These are phyloP conservation scores for Lippia alba DNA, from an alignment of 305 asterid species.

Conservation along the genomic window DNA sequence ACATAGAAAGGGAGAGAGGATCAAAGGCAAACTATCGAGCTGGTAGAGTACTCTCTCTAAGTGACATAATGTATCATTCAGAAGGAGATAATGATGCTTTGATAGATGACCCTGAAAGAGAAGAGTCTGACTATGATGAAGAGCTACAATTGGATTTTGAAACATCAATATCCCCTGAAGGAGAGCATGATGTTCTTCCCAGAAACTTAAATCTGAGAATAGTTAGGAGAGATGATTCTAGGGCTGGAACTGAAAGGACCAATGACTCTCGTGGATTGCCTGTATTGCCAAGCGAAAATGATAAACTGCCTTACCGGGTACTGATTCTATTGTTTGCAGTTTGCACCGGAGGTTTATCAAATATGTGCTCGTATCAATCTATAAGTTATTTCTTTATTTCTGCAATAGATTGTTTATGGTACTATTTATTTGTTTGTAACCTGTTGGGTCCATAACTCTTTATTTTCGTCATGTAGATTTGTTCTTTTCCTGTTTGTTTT, in stretches of 20 bases:
- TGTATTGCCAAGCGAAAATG: conserved; percentile 54
- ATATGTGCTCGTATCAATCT: conserved; percentile 2
- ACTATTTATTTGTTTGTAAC: background rate
- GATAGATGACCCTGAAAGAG: conserved; percentile 73
- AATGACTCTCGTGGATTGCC: conserved; percentile 55
- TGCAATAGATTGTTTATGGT: background rate
- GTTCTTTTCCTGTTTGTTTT: conserved; percentile 5
- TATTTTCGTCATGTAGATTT: background rate
- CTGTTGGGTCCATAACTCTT: background rate
- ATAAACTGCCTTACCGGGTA: conserved; percentile 71
- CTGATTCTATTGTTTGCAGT: conserved; percentile 32
- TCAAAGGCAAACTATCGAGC: conserved; percentile 57
- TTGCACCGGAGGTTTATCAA: conserved; percentile 9
- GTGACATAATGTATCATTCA: conserved; percentile 84
- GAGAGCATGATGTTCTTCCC: conserved; percentile 59
- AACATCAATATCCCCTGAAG: conserved; percentile 70
- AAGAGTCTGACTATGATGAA: conserved; percentile 90
- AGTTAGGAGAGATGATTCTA: conserved; percentile 67
- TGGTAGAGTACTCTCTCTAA: conserved; percentile 71
- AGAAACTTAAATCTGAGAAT: conserved; percentile 76
- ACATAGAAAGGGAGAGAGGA: conserved; percentile 56
- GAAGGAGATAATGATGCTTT: conserved; percentile 77
- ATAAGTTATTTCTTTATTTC: background rate
- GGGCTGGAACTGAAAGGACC: conserved; percentile 48
- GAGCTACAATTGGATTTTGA: conserved; percentile 85